Conservation (phyloP, 163 green algal genomes). For the Chlamydomonas reinhardtii region DNA sequence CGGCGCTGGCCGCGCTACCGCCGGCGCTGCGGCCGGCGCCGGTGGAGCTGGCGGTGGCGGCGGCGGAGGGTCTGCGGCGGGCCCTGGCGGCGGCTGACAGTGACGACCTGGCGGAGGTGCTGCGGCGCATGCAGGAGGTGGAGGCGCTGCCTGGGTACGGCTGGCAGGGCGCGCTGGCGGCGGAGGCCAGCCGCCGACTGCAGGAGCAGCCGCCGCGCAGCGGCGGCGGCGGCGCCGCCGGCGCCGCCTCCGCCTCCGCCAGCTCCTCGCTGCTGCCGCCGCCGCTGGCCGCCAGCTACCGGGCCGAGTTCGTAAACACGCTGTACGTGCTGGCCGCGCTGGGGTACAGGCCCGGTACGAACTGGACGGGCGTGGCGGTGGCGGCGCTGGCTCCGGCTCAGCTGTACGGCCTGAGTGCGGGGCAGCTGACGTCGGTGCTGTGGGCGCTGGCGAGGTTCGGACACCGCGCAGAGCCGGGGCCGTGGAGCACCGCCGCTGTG, state of each 20-base stretch:
- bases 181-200: background rate
- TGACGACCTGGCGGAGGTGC: slow-evolving; percentile 33
- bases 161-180: slow-evolving; percentile 41
- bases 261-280: background rate
- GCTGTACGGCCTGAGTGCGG: slow-evolving; percentile 4
- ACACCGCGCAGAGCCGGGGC: background rate
- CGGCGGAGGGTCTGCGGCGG: background rate
- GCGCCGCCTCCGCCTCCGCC: background rate
- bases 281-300: too few relatives aligned
- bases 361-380: slow-evolving; percentile 15
- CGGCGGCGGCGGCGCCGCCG: background rate
- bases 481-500: slow-evolving; percentile 19
- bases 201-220: background rate
- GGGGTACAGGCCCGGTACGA: slow-evolving; percentile 21
- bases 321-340: slow-evolving; percentile 35
- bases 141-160: slow-evolving; percentile 31
- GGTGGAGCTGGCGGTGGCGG: slow-evolving; percentile 11
- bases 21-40: slow-evolving; percentile 23
- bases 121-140: background rate
- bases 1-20: slow-evolving; percentile 35
- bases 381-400: slow-evolving; percentile 13
- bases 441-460: slow-evolving; percentile 34
- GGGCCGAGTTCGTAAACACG: slow-evolving; percentile 7
- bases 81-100: background rate
- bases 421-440: slow-evolving; percentile 31